Evolutionary conservation across 441 rosid species (phyloP).

Genomic region (Corymbia calophylla): DNA sequence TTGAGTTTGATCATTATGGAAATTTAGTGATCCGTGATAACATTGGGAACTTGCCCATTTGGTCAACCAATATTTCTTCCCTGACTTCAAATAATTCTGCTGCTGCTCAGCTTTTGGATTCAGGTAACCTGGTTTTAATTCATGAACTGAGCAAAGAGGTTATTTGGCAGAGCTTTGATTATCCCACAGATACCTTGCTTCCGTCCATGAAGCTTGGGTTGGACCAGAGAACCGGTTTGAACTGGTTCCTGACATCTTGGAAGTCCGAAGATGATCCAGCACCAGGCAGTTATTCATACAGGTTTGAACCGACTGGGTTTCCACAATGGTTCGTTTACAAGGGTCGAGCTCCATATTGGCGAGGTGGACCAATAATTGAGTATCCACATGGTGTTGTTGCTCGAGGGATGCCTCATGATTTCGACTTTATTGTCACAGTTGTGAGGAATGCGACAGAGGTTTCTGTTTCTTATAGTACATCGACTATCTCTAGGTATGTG

Average conservation of each 20-base stretch:
- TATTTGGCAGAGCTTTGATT: slow-evolving; percentile 59
- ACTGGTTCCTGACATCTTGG: slow-evolving; percentile 42
- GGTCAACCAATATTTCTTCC: slow-evolving; percentile 47
- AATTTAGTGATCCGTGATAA: background rate
- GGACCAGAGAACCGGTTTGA: slow-evolving; percentile 16
- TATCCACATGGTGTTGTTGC: slow-evolving; percentile 54
- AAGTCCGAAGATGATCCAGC: slow-evolving; percentile 47
- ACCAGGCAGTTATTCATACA: slow-evolving; percentile 23
- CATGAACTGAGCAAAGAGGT: slow-evolving; percentile 5
- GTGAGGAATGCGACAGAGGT: slow-evolving; percentile 16
- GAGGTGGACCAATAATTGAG: slow-evolving; percentile 62
- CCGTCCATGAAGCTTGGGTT: slow-evolving; percentile 49
- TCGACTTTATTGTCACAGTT: slow-evolving; percentile 7
- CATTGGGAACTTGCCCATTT: slow-evolving; percentile 30
- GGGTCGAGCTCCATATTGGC: slow-evolving; percentile 28
- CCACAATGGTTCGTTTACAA: slow-evolving; percentile 44
- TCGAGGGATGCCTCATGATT: slow-evolving; percentile 29
- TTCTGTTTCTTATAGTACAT: background rate
- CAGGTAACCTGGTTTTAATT: slow-evolving; percentile 45
- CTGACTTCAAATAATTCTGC: background rate
- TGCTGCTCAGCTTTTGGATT: slow-evolving; percentile 40
- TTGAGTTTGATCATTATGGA: background rate
- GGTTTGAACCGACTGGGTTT: slow-evolving; percentile 35
- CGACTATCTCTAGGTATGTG: slow-evolving; percentile 14
- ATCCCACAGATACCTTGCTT: slow-evolving; percentile 41